These are phyloP conservation scores for Candida manassasensis DNA, from an alignment of 805 yeast species.

Conservation along the genomic window DNA sequence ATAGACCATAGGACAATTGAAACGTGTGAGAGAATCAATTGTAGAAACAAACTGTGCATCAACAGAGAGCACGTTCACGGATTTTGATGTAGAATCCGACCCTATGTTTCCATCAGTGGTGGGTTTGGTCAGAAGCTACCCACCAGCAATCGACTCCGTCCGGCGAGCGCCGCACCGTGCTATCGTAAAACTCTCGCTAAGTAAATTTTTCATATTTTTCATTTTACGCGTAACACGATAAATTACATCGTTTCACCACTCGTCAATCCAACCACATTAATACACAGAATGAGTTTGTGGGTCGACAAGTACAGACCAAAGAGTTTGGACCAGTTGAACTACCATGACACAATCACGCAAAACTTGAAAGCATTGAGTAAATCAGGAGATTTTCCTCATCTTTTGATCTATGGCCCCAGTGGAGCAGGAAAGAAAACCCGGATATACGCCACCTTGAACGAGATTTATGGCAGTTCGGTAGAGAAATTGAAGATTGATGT, in stretches of 20 bases:
- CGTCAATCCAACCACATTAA: not conserved
- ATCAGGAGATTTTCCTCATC: slow-evolving; percentile 88
- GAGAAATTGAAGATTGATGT: slow-evolving; percentile 83
- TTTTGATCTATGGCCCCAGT: slow-evolving; percentile 88
- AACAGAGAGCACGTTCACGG: no score
- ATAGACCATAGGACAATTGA: no score
- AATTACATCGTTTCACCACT: not conserved
- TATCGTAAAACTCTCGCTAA: not conserved
- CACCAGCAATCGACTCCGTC: no score
- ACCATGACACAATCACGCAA: slow-evolving; percentile 59
- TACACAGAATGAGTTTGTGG: slow-evolving; percentile 89
- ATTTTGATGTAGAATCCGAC: no score
- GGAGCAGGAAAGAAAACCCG: slow-evolving; percentile 98
- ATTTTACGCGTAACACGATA: not conserved
- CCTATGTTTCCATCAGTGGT: no score
- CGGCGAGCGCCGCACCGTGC: not conserved
- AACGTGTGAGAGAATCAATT: no score
- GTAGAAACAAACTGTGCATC: no score
- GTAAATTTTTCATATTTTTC: not conserved
- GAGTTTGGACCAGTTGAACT: slow-evolving; percentile 57
- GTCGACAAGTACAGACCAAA: slow-evolving; percentile 91
- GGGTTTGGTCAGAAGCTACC: no score
- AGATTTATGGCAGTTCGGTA: slow-evolving; percentile 78
- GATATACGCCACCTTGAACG: slow-evolving; percentile 70
- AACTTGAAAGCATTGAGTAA: slow-evolving; percentile 56